A percentile compares a stretch with the other conserved stretches of the same genome.
Conservation (phyloP, 306 rosid species). For the Castanospermum australe region DNA sequence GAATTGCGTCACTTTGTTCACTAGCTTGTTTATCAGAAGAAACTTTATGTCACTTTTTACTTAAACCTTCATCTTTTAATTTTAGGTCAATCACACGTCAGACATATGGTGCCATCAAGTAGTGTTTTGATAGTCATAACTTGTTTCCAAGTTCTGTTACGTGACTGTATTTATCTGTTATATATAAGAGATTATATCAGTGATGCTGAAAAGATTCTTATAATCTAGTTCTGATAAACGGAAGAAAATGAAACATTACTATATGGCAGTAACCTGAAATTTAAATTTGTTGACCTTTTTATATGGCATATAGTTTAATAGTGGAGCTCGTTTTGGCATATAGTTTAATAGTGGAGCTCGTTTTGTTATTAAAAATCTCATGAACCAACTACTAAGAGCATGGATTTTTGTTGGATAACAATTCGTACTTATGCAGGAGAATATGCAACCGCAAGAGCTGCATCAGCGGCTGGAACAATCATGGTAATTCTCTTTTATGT, state of each 20-base stretch:
- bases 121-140: neutral
- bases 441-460: constrained; percentile 88
- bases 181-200: neutral
- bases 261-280: neutral
- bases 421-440: constrained; percentile 53
- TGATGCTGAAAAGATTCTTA: neutral
- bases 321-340: neutral
- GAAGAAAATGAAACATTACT: neutral
- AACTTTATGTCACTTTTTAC: neutral
- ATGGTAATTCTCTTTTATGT: constrained; percentile 54
- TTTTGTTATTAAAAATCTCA: neutral
- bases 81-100: neutral
- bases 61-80: neutral
- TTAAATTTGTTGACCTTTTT: neutral
- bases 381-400: neutral
- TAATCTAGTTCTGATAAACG: neutral
- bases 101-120: neutral
- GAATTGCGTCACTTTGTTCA: neutral
- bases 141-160: neutral
- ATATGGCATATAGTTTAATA: too few species aligned
- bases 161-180: neutral
- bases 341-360: neutral
- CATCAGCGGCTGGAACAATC: constrained; percentile 83
- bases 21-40: neutral
- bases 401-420: constrained; percentile 24